A percentile compares a stretch with the other conserved stretches of the same genome.
phyloP scores from a whole-genome alignment of 371 early-diverging fungal genomes.

The Phascolomyces articulosus region DNA sequence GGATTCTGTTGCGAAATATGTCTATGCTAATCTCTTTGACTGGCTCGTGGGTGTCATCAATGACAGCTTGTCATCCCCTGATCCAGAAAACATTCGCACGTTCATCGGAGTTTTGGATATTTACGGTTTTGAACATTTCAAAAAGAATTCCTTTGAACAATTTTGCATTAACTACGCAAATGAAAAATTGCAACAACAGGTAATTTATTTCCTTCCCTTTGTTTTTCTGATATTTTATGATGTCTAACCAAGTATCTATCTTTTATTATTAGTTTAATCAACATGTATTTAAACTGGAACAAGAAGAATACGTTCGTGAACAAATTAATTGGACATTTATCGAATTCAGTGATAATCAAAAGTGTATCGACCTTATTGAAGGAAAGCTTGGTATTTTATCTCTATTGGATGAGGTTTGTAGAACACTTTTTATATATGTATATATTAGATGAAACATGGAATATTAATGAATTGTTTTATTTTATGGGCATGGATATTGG shows the following conservation, averaged over 20 bases:
- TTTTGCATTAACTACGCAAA: constrained; percentile 98
- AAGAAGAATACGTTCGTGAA: constrained; percentile 91
- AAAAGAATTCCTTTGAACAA: constrained; percentile 97
- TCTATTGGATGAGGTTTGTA: constrained; percentile 86
- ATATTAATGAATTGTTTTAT: too few relatives aligned
- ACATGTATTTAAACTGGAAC: constrained; percentile 79
- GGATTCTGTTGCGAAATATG: constrained; percentile 90
- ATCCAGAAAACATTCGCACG: constrained; percentile 29
- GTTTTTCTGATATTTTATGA: too few relatives aligned
- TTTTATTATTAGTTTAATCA: constrained; percentile 69
- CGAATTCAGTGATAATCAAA: constrained; percentile 98
- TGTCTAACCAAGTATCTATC: too few relatives aligned
- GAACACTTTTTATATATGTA: background rate
- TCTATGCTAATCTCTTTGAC: constrained; percentile 89
- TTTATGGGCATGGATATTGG: background rate
- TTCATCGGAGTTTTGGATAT: constrained; percentile 96
- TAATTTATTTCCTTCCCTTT: background rate
- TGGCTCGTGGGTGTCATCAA: constrained; percentile 88
- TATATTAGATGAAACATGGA: too few relatives aligned
- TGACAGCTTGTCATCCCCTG: constrained; percentile 65
- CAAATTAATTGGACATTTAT: constrained; percentile 86
- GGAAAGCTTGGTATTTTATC: constrained; percentile 89
- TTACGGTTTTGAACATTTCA: constrained; percentile 94
- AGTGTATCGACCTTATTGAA: constrained; percentile 97
- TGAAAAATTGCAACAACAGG: constrained; percentile 93